A percentile compares a stretch with the other conserved stretches of the same genome.
phyloP scores from a whole-genome alignment of 2,329 filamentous ascomycete genomes.

The Cytospora piceae region DNA sequence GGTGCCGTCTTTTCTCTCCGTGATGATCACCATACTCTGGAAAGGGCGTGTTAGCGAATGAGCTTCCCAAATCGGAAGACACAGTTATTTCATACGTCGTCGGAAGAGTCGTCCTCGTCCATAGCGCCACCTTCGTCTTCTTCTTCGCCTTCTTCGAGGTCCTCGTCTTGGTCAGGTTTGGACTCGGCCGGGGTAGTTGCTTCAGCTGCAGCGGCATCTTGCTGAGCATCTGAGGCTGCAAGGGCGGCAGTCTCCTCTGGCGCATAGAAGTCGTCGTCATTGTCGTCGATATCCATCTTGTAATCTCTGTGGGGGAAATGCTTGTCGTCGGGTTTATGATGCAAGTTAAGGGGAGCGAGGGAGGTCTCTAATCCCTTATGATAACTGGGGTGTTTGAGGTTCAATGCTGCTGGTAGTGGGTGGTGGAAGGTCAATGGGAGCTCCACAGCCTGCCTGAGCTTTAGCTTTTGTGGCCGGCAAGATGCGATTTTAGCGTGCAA shows the following conservation, averaged over 20 bases:
- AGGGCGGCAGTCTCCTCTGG: slow-evolving; percentile 57
- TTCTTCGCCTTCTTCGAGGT: slow-evolving; percentile 67
- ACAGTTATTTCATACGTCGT: slow-evolving; percentile 41
- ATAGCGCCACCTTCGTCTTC: slow-evolving; percentile 64
- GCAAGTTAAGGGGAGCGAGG: slow-evolving; percentile 5
- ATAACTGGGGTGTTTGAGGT: neutral
- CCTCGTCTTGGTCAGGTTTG: slow-evolving; percentile 50
- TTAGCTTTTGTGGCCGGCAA: neutral
- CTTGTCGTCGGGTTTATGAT: neutral
- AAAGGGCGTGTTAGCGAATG: slow-evolving; percentile 16
- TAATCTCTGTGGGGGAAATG: slow-evolving; percentile 1
- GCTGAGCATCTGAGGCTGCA: slow-evolving; percentile 35
- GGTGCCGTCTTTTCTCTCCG: slow-evolving; percentile 66
- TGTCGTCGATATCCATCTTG: slow-evolving; percentile 67
- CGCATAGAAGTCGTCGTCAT: slow-evolving; percentile 68
- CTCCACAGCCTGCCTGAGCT: slow-evolving; percentile 11
- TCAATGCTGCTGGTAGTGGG: neutral
- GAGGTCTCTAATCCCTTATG: neutral
- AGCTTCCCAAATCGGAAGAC: neutral
- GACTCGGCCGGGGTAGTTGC: slow-evolving; percentile 28
- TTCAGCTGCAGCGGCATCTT: slow-evolving; percentile 23
- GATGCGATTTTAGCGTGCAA: neutral
- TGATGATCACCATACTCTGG: slow-evolving; percentile 71
- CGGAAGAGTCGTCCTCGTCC: slow-evolving; percentile 57
- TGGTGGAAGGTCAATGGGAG: neutral